Conservation (phyloP, 768 basidiomycete species). For the Pulveroboletus frians region DNA sequence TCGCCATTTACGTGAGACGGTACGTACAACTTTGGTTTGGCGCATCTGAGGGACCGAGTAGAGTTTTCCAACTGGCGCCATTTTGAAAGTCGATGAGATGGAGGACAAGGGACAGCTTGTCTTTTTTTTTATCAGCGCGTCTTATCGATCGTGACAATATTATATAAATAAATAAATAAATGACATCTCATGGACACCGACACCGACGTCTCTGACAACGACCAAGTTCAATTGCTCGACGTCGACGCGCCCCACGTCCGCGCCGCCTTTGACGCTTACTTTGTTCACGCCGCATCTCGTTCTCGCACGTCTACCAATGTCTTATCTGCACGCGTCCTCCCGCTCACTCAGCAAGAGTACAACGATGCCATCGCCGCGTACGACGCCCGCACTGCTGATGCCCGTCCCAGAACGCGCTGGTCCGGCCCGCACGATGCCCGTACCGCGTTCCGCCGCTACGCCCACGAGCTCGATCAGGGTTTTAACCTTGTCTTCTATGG, state of each 20-base stretch:
- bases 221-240: constrained; percentile 16
- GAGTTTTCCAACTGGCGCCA: constrained; percentile 60
- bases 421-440: constrained; percentile 7
- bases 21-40: constrained; percentile 44
- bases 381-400: constrained; percentile 11
- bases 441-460: constrained; percentile 53
- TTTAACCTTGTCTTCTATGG: constrained; percentile 90
- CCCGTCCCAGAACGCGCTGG: constrained; percentile 19
- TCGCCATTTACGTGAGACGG: neutral
- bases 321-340: constrained; percentile 70
- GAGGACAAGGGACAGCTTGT: constrained; percentile 12
- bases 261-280: constrained; percentile 83
- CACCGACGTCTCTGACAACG: constrained; percentile 26
- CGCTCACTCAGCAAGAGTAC: constrained; percentile 65
- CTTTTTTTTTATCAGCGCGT: constrained; percentile 22
- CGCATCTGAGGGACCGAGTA: constrained; percentile 41
- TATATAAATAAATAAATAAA: constrained; percentile 9
- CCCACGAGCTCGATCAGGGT: constrained; percentile 69
- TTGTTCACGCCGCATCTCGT: constrained; percentile 56
- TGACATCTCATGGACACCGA: constrained; percentile 27
- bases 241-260: constrained; percentile 20
- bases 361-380: constrained; percentile 28
- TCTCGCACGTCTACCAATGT: constrained; percentile 73
- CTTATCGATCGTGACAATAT: constrained; percentile 28
- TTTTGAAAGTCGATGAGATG: constrained; percentile 32